Conservation (phyloP, 106 monocot species). For the Dendrobium huoshanense region DNA sequence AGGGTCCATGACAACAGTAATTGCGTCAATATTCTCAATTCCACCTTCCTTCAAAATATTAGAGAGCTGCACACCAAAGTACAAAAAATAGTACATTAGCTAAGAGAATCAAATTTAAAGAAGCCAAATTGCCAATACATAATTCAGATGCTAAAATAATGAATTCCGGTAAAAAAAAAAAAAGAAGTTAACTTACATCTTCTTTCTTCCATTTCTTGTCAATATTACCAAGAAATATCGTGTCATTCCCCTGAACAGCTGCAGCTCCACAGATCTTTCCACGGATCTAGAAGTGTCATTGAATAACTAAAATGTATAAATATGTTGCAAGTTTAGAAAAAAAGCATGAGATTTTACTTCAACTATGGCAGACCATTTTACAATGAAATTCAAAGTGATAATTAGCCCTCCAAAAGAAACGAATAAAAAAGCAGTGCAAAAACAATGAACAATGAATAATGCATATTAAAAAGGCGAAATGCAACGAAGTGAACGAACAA, state of each 20-base stretch:
- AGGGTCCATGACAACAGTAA: constrained; percentile 60
- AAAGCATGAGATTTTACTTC: neutral
- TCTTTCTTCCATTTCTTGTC: constrained; percentile 95
- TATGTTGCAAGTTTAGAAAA: neutral
- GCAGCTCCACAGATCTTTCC: constrained; percentile 84
- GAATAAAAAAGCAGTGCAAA: neutral
- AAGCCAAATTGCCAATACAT: neutral
- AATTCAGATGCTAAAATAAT: neutral
- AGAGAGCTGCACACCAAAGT: constrained; percentile 37
- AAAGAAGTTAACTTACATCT: constrained; percentile 46
- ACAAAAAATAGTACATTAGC: neutral
- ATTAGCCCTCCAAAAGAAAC: neutral
- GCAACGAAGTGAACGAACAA: neutral
- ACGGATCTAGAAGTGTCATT: constrained; percentile 43
- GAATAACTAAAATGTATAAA: neutral
- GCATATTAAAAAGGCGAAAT: neutral
- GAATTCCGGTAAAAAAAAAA: neutral
- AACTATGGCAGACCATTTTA: neutral
- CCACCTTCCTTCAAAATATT: constrained; percentile 55
- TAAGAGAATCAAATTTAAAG: neutral
- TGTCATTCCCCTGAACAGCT: constrained; percentile 76
- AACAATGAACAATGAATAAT: neutral
- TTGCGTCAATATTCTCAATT: constrained; percentile 79
- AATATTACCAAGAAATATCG: constrained; percentile 80
- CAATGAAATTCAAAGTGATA: neutral